Base-by-base conservation (phyloP, 1,139 yeast species). In the Suzukiozyma palmioleophila region DNA sequence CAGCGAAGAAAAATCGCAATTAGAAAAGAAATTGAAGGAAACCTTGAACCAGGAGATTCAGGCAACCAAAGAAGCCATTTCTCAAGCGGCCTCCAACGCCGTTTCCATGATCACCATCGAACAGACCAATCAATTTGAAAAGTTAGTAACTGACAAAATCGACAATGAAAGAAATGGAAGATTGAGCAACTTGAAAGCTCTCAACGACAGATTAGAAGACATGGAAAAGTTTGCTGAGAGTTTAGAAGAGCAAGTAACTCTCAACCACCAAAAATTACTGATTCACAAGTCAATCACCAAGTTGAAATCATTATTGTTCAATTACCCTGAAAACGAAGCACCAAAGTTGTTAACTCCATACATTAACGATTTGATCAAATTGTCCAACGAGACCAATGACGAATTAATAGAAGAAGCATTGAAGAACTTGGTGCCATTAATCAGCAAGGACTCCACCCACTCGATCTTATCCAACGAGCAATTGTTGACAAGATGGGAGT, bases 151-250 rank as follows among this genome's bases (percentile, higher is more conserved):
- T 37, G 75, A 78, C 36, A 78, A 76, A 47, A 76, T 94, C 38
- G 95, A 88, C 51, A 54, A 66, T 26, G 98, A 92, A 69, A 83
- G 97, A 62, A 71, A 80, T 43, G 89, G 90, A 27, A 82, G 95
- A 57, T 76, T 89, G 51, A 76, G 85, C 38, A 75, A 82, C 54
- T 73, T 92, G 52, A 73, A 75, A 26, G 76, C 77, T 44, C 71
- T 94, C 42, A 68, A 77, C 49, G 55, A 66, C 26, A 74, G 84
- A 50, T 70, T 90, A 40, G 69, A 64, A 27, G 74, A 75, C 32
- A 66, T 87, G 47, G 86, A 82, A 58, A 62, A 69, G 33, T 68
- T 84, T 42, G 81, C 85, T 37, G 58, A 70, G 26, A 68, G 76
- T 46, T 70, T 87, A 40, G 84, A 83, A 47, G 56, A 63, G 35